These are phyloP conservation scores for Brettanomyces custersianus DNA, from an alignment of 805 yeast species.

Conservation along the genomic window DNA sequence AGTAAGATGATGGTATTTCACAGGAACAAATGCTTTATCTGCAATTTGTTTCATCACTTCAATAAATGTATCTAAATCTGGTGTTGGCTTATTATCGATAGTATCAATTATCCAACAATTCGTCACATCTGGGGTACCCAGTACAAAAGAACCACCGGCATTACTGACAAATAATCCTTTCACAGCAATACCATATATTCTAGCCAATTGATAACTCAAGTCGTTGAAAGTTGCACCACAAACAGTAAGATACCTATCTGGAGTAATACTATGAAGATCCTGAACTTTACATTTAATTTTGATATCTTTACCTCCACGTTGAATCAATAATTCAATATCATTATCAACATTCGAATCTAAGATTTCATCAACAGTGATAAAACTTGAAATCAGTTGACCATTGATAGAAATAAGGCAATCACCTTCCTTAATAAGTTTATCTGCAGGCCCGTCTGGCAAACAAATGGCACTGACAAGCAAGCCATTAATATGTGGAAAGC, in stretches of 20 bases:
- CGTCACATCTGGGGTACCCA: constrained; percentile 42
- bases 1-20: constrained; percentile 66
- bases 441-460: constrained; percentile 81
- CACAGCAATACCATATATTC: constrained; percentile 76
- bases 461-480: constrained; percentile 75
- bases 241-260: constrained; percentile 69
- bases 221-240: constrained; percentile 85
- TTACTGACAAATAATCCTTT: constrained; percentile 74
- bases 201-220: constrained; percentile 81
- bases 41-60: constrained; percentile 74
- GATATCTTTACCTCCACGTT: constrained; percentile 64
- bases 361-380: constrained; percentile 75
- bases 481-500: constrained; percentile 70
- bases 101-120: constrained; percentile 78
- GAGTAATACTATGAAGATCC: constrained; percentile 75
- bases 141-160: constrained; percentile 67
- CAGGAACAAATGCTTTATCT: constrained; percentile 62
- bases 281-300: constrained; percentile 48
- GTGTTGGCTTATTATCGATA: constrained; percentile 65
- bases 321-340: constrained; percentile 45
- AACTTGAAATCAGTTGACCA: constrained; percentile 53
- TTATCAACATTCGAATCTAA: constrained; percentile 65
- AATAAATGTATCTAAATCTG: constrained; percentile 66
- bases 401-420: constrained; percentile 74
- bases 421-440: constrained; percentile 67